Evolutionary conservation across 352 stramenopile species (phyloP).

Genomic region (Pythium insidiosum): DNA sequence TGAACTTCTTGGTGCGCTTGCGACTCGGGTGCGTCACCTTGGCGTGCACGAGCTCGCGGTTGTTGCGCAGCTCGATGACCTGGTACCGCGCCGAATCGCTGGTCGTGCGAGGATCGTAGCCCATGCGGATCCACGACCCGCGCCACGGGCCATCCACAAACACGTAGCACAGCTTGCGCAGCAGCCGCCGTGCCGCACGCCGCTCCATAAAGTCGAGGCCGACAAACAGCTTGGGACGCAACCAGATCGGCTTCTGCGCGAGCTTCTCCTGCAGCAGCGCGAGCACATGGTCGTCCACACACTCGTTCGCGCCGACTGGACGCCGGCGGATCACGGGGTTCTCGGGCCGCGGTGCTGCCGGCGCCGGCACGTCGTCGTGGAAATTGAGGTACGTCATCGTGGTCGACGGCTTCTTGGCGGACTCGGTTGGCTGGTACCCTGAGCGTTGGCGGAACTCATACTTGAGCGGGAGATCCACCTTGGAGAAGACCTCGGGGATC

Average conservation of each 20-base stretch:
- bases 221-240: slow-evolving; percentile 62
- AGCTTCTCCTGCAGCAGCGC: slow-evolving; percentile 45
- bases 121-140: slow-evolving; percentile 76
- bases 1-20: slow-evolving; percentile 66
- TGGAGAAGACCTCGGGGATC: slow-evolving; percentile 78
- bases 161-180: slow-evolving; percentile 75
- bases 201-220: slow-evolving; percentile 52
- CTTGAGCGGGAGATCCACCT: slow-evolving; percentile 73
- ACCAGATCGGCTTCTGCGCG: slow-evolving; percentile 61
- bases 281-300: slow-evolving; percentile 57
- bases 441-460: slow-evolving; percentile 79
- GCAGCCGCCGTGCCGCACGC: slow-evolving; percentile 44
- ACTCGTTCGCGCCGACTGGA: slow-evolving; percentile 43
- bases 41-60: slow-evolving; percentile 69
- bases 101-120: slow-evolving; percentile 52
- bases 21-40: slow-evolving; percentile 64
- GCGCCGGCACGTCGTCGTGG: slow-evolving; percentile 47
- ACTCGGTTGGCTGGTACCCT: slow-evolving; percentile 53
- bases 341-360: slow-evolving; percentile 36
- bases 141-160: slow-evolving; percentile 79
- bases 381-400: slow-evolving; percentile 80
- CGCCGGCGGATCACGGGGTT: slow-evolving; percentile 36
- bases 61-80: slow-evolving; percentile 75
- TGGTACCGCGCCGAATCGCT: slow-evolving; percentile 51
- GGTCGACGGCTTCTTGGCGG: slow-evolving; percentile 53